A percentile compares a stretch with the other conserved stretches of the same genome.
phyloP scores from a whole-genome alignment of 2,329 filamentous ascomycete species.

The Microthyrium microscopicum region DNA sequence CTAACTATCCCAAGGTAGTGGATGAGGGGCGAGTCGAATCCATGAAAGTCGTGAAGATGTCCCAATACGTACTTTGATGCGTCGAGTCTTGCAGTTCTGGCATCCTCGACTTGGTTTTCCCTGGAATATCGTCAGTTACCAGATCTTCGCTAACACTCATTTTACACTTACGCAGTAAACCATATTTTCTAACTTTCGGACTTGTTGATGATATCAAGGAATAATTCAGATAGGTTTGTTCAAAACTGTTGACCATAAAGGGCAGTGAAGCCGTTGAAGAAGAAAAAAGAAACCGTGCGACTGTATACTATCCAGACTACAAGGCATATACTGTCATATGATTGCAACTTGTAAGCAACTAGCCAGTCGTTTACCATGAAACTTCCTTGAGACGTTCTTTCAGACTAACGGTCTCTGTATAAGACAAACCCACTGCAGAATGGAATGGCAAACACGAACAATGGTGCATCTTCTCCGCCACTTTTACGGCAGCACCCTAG shows the following conservation, averaged over 20 bases:
- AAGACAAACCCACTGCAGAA: too few species aligned
- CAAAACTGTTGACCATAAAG: background rate
- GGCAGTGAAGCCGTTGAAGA: background rate
- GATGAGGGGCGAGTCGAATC: slow-evolving; percentile 3
- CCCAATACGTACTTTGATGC: slow-evolving; percentile 47
- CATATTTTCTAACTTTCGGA: background rate
- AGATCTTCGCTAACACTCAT: background rate
- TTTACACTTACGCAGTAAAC: slow-evolving; percentile 6
- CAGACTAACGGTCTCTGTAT: too few species aligned
- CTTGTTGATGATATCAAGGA: background rate
- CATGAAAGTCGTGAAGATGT: slow-evolving; percentile 6
- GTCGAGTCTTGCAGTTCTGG: slow-evolving; percentile 55
- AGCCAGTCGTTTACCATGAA: too few species aligned
- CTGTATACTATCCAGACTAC: background rate
- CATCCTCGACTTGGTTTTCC: slow-evolving; percentile 37
- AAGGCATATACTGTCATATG: background rate
- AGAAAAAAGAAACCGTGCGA: background rate
- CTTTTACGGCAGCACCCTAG: too few species aligned
- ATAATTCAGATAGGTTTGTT: background rate
- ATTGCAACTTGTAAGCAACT: background rate
- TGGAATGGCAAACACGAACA: too few species aligned
- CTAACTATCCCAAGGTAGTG: slow-evolving; percentile 6
- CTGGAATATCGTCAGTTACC: slow-evolving; percentile 1
- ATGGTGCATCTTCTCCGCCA: too few species aligned
- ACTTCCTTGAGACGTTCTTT: background rate